A percentile compares a stretch with the other conserved stretches of the same genome.
Evolutionary conservation across 257 asterid genomes (phyloP).

Genomic region (Ajuga chamaepitys): DNA sequence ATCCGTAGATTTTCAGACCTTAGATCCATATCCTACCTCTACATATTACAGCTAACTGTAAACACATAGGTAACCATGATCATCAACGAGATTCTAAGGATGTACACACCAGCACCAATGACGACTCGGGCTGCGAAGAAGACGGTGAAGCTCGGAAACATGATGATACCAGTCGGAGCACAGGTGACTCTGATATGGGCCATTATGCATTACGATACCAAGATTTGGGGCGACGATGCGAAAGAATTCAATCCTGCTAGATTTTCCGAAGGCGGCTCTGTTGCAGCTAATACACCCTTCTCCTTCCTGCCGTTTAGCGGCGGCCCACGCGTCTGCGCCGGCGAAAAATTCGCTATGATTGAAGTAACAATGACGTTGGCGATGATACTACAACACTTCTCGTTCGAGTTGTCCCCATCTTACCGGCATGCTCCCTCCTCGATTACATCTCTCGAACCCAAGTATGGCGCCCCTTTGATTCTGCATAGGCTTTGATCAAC

Average conservation of each 20-base stretch:
- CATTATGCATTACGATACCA: slow-evolving; percentile 27
- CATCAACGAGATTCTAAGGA: slow-evolving; percentile 27
- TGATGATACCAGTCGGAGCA: slow-evolving; percentile 29
- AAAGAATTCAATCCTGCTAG: slow-evolving; percentile 43
- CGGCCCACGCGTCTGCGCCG: slow-evolving; percentile 40
- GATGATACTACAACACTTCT: slow-evolving; percentile 27
- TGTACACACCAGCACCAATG: slow-evolving; percentile 30
- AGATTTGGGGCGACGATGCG: slow-evolving; percentile 32
- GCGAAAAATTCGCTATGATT: slow-evolving; percentile 32
- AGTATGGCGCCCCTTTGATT: slow-evolving; percentile 30
- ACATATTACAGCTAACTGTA: not conserved
- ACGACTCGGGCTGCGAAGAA: slow-evolving; percentile 12
- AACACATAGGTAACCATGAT: slow-evolving; percentile 35
- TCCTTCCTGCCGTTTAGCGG: slow-evolving; percentile 29
- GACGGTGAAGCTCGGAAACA: slow-evolving; percentile 17
- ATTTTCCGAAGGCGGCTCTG: slow-evolving; percentile 27
- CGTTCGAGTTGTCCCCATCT: slow-evolving; percentile 30
- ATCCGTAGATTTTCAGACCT: too few species aligned
- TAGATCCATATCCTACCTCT: too few species aligned
- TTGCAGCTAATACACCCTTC: slow-evolving; percentile 16
- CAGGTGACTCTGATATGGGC: slow-evolving; percentile 24
- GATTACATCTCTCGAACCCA: slow-evolving; percentile 38
- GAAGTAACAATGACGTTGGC: slow-evolving; percentile 26
- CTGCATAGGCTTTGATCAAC: slow-evolving; percentile 21
- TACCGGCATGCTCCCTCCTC: slow-evolving; percentile 38